phyloP scores from a whole-genome alignment of 495 filamentous ascomycete species.

The Neurospora sp. region DNA sequence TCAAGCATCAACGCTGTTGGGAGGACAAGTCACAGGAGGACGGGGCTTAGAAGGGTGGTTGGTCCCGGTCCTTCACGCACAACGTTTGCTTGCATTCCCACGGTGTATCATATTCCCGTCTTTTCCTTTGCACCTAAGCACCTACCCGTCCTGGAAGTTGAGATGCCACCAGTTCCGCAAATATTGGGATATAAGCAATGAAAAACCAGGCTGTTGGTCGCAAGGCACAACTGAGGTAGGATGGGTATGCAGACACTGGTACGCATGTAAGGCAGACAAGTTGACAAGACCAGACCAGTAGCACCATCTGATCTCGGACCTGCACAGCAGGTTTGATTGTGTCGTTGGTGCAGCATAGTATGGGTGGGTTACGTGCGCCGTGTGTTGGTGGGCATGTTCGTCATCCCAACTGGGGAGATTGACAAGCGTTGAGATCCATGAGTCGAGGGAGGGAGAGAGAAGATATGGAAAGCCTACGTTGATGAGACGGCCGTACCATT shows the following conservation, averaged over 20 bases:
- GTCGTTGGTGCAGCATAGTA: background rate
- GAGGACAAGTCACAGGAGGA: background rate
- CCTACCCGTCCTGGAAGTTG: constrained; percentile 12
- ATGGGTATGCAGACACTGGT: background rate
- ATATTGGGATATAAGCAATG: background rate
- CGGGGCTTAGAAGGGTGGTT: background rate
- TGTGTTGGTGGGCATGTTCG: background rate
- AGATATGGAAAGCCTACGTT: background rate
- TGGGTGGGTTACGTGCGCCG: background rate
- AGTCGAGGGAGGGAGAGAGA: background rate
- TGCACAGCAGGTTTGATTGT: background rate
- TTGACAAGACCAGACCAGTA: background rate
- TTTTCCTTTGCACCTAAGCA: background rate
- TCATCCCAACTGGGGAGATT: background rate
- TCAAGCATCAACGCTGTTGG: background rate
- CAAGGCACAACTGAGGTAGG: background rate
- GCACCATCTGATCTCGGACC: background rate
- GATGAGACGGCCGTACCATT: background rate
- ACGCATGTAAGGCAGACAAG: background rate
- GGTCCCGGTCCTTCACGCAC: background rate
- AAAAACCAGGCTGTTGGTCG: background rate
- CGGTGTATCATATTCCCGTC: background rate
- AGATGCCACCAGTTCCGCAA: background rate
- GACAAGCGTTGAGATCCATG: background rate
- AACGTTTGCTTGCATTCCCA: background rate